Evolutionary conservation across 116 monocot genomes (phyloP), one percentile per base, ranked within the genome.

Genomic region (Papilionanthe hybrid): DNA sequence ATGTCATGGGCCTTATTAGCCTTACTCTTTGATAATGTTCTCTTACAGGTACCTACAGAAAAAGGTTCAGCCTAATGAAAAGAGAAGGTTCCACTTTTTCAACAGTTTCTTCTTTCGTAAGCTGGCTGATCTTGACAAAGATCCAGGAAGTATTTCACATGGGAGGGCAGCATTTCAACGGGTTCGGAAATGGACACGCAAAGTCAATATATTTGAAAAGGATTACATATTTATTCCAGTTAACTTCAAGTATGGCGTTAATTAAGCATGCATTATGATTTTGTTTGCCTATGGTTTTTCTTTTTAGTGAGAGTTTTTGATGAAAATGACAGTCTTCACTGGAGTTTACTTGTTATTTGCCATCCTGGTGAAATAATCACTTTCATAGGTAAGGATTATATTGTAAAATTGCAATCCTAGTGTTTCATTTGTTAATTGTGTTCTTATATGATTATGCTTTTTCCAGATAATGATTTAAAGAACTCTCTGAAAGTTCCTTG

Each of bases 61-160:
- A 69, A 86, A 85, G 81, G 87, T 99, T 87, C 74, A 82, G 72
- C 83, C 82, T 13, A 75, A 77, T 29, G 86, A 90, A 82, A 84
- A 78, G 65, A 71, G 79, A 44, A 87, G 90, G 72, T 89, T 91
- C 78, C 95, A 99, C 79, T 99, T 99, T 82, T 99, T 99, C 80
- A 99, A 99, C 85, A 95, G 99, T 73, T 99, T 99, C 86, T 99
- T 99, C 89, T 99, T 99, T 72, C 91, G 99, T 32, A 99, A 99
- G 81, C 81, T 99, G 81, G 99, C 84, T 5, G 99, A 95, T 86
- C 87, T 93, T 77, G 99, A 99, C 79, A 95, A 93, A 80, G 84
- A 94, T 86, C 88, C 84, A 41, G 87, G 76, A 44, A 89, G 87
- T 88, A 84, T 56, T 86, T 82, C 87, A 19, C 87, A 86, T 86